Evolutionary conservation across 192 early-diverging fungal genomes (phyloP), one percentile per base, ranked within the genome.

Genomic region (Umbelopsis ramanniana): DNA sequence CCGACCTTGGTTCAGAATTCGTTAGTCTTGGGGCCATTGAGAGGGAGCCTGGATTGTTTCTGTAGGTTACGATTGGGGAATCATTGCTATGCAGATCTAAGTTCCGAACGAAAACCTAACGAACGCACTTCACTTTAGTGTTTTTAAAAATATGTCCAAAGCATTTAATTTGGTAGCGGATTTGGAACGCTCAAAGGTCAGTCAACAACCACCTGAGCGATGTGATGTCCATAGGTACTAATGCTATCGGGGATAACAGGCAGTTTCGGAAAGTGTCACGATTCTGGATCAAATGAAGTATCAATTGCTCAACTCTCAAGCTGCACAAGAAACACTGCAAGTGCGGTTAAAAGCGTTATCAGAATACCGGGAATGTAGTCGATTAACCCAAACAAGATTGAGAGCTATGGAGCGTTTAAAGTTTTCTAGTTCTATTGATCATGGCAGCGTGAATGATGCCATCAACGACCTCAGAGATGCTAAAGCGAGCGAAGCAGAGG

Each of bases 331-430:
- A 19, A 45, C 70, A 0, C 46, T 79, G 45, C 68, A 72, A 63
- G 50, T 70, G 46, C 63, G 77, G 45, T 40, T 71, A 40, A 67
- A 45, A 11, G 73, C 77, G 35, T 52, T 71, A 21, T 67, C 72
- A 46, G 69, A 71, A 14, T 79, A 79, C 33, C 47, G 74, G 52
- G 50, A 50, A 4, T 72, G 77, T 48, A 40, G 66, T 10, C 50
- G 55, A 74, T 43, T 54, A 10, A 74, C 73, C 0, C 73, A 79
- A 24, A 60, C 68, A 26, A 52, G 73, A 37, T 43, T 74, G 38
- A 63, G 69, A 23, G 54, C 46, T 43, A 73, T 74, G n/a, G 77
- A 79, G 22, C 38, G 77, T 24, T 57, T 79, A 26, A 79, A 79
- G 55, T 74, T 73, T 40, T 79, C 77, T 21, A 45, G 48, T 14